These are phyloP conservation scores for Ophiorrhiza pumila DNA, from an alignment of 257 asterid species.

Conservation along the genomic window DNA sequence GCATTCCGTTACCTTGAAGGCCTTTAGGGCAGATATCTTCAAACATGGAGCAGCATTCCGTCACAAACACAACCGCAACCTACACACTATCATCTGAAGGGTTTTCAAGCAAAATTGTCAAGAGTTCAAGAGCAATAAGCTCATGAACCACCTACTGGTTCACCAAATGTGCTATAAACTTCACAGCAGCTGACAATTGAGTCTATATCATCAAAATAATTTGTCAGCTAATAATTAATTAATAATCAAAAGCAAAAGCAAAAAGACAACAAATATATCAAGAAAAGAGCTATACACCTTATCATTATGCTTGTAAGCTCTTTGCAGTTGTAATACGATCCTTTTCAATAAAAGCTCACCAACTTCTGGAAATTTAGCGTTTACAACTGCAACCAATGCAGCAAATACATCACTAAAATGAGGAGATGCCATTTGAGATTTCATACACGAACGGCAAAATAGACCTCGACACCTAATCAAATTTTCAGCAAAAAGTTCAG, in stretches of 20 bases:
- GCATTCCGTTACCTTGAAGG: slow-evolving; percentile 59
- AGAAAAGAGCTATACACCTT: slow-evolving; percentile 41
- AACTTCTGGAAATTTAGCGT: slow-evolving; percentile 85
- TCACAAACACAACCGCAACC: slow-evolving; percentile 88
- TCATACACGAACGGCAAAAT: slow-evolving; percentile 90
- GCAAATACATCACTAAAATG: slow-evolving; percentile 87
- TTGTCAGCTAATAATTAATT: not conserved
- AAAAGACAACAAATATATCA: not conserved
- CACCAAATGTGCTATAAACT: slow-evolving; percentile 89
- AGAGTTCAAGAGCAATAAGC: slow-evolving; percentile 92
- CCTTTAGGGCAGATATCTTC: slow-evolving; percentile 85
- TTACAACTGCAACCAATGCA: slow-evolving; percentile 84
- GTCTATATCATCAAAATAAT: slow-evolving; percentile 44
- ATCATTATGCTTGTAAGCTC: slow-evolving; percentile 78
- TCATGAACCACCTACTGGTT: slow-evolving; percentile 90
- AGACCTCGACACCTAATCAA: slow-evolving; percentile 84
- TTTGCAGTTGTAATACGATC: slow-evolving; percentile 66
- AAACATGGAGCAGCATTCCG: slow-evolving; percentile 84
- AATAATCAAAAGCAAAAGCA: too few relatives aligned
- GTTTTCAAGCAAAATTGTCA: slow-evolving; percentile 64
- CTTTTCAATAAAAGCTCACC: slow-evolving; percentile 79
- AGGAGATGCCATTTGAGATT: slow-evolving; percentile 97
- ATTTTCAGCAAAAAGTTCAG: slow-evolving; percentile 87
- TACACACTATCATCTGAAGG: slow-evolving; percentile 95
- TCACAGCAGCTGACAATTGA: slow-evolving; percentile 80